phyloP scores from a whole-genome alignment of 2,329 filamentous ascomycete genomes.

The Sordariomycetes sp. region DNA sequence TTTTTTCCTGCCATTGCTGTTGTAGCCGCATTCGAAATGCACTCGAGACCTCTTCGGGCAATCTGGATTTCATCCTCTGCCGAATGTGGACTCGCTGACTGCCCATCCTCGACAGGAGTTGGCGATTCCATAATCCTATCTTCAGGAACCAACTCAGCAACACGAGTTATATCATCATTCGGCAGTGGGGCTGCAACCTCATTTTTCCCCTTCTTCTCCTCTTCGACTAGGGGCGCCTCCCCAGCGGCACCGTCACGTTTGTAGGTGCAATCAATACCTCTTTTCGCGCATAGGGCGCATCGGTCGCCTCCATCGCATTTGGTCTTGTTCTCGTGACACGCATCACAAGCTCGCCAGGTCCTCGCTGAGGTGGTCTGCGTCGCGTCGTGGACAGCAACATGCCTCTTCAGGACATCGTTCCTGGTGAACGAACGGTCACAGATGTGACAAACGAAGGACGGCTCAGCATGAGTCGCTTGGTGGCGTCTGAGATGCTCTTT shows the following conservation, averaged over 20 bases:
- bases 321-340: slow-evolving; percentile 34
- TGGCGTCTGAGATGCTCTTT: slow-evolving; percentile 30
- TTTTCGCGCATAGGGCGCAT: slow-evolving; percentile 29
- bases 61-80: no score
- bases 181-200: neutral
- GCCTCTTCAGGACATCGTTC: slow-evolving; percentile 28
- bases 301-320: slow-evolving; percentile 30
- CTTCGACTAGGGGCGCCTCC: neutral
- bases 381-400: slow-evolving; percentile 23
- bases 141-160: no score
- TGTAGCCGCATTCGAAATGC: no score
- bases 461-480: slow-evolving; percentile 26
- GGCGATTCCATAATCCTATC: no score
- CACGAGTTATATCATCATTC: no score
- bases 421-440: slow-evolving; percentile 28
- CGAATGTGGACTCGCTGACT: no score
- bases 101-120: no score
- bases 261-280: slow-evolving; percentile 25
- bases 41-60: no score
- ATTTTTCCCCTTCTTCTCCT: neutral
- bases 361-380: slow-evolving; percentile 17
- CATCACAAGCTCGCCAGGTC: slow-evolving; percentile 29
- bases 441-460: slow-evolving; percentile 22
- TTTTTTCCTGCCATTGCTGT: no score
- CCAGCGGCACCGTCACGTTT: neutral